Evolutionary conservation across 1,284 basidiomycete genomes (phyloP), one percentile per base, ranked within the genome.

Genomic region (Rhodotorula sp.): DNA sequence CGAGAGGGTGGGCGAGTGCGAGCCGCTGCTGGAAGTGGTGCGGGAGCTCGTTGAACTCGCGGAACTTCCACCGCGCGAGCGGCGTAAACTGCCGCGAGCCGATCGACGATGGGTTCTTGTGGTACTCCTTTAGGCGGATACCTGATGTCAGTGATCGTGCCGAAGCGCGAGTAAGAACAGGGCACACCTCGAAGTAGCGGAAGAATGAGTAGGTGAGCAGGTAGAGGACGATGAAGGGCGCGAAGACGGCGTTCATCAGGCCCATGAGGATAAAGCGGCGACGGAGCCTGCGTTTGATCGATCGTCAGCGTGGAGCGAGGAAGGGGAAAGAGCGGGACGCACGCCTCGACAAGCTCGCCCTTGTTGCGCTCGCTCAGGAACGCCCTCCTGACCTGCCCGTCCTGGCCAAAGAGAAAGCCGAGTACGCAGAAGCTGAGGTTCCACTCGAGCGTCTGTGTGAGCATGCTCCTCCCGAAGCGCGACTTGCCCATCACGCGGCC

Each of bases 181-280:
- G 17, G n/a, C 87, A 67, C 64, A 92, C 94, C 85, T 98, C 96
- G 77, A 99, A 99, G 82, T 99, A 99, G 25, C 95, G 91, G 85
- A 99, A 99, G 86, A 99, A 99, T 1, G 94, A 98, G 82, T 97
- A 99, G 87, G 97, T 90, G 57, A 97, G 82, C 57, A 97, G 87
- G 82, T 98, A 99, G n/a, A 95, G 83, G 48, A 99, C 91, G 78
- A 99, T 98, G 83, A 98, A 96, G 0, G 97, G 97, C 2, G 92
- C 93, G 79, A 98, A 94, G 25, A 96, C 87, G 3, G 91, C 92
- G 78, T 99, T 99, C 70, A 98, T 82, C 63, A 96, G 87, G 27
- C 93, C 96, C 91, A 98, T 96, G 81, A 99, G 96, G 71, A 96
- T 88, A 80, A 99, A 91, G 1, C 97, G 87, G 67, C 91, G 86